Conservation (phyloP, 805 yeast genomes). For the Nakazawaea peltata region DNA sequence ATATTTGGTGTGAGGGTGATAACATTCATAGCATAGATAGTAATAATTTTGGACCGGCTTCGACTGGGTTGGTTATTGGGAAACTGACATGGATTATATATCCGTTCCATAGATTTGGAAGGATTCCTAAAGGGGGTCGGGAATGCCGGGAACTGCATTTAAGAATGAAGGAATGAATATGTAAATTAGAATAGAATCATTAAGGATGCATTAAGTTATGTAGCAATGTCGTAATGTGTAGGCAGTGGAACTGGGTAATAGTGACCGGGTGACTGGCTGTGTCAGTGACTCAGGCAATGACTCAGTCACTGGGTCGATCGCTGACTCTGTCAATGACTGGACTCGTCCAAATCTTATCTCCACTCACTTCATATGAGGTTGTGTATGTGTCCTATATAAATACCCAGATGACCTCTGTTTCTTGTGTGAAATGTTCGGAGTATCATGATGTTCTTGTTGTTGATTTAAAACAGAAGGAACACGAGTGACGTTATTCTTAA, state of each 20-base stretch:
- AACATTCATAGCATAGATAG: slow-evolving; percentile 79
- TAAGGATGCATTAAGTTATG: too few relatives aligned
- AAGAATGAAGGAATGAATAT: not conserved
- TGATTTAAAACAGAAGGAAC: too few relatives aligned
- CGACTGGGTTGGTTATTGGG: slow-evolving; percentile 74
- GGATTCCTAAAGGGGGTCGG: slow-evolving; percentile 43
- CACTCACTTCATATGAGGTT: slow-evolving; percentile 5
- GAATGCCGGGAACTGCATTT: slow-evolving; percentile 27
- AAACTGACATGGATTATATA: slow-evolving; percentile 61
- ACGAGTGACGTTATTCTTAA: too few relatives aligned
- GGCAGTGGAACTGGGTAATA: too few relatives aligned
- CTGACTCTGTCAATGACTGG: too few relatives aligned
- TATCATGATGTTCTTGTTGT: slow-evolving; percentile 20
- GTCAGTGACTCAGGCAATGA: too few relatives aligned
- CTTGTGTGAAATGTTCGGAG: slow-evolving; percentile 18
- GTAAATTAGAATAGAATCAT: too few relatives aligned
- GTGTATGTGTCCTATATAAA: slow-evolving; percentile 5
- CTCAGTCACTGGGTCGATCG: too few relatives aligned
- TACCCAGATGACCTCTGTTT: slow-evolving; percentile 10
- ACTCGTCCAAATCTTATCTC: too few relatives aligned
- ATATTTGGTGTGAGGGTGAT: slow-evolving; percentile 95
- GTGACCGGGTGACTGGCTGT: too few relatives aligned
- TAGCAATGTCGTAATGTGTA: too few relatives aligned
- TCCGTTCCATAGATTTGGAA: slow-evolving; percentile 56
- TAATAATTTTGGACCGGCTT: slow-evolving; percentile 82